Evolutionary conservation across 176 grass and related monocot genomes (phyloP).

Genomic region (Lolium perenne): DNA sequence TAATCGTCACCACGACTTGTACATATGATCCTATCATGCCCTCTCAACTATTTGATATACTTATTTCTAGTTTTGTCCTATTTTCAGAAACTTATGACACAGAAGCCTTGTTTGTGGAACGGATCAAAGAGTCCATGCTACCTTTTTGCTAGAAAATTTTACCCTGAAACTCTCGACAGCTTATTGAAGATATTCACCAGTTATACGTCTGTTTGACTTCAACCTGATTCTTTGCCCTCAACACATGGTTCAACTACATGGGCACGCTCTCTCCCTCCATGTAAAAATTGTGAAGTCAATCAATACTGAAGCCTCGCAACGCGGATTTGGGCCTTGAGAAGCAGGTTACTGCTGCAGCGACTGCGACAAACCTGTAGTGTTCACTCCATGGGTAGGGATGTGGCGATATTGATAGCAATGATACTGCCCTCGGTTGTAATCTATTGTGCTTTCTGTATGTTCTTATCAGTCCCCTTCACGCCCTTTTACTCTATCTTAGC

Average conservation of each 20-base stretch:
- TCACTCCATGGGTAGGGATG: constrained; percentile 39
- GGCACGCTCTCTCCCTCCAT: constrained; percentile 32
- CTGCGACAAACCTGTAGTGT: constrained; percentile 37
- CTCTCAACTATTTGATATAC: constrained; percentile 1
- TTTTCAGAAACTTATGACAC: constrained; percentile 71
- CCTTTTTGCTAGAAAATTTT: constrained; percentile 94
- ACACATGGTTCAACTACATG: constrained; percentile 24
- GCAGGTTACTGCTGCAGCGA: constrained; percentile 43
- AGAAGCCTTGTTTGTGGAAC: constrained; percentile 88
- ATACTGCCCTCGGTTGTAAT: constrained; percentile 55
- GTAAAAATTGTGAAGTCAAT: constrained; percentile 77
- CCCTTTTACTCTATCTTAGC: not conserved
- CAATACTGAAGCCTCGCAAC: constrained; percentile 47
- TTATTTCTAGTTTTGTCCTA: not conserved
- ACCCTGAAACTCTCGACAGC: constrained; percentile 78
- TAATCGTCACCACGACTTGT: too few species aligned
- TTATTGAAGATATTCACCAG: constrained; percentile 83
- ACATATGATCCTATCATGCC: not conserved
- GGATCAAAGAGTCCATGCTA: constrained; percentile 95
- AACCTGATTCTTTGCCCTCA: constrained; percentile 50
- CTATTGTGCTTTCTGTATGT: constrained; percentile 54
- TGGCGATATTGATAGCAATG: constrained; percentile 44
- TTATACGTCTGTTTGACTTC: constrained; percentile 75
- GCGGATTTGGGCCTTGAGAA: constrained; percentile 43
- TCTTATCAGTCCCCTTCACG: not conserved